These are phyloP conservation scores for Alternaria arborescens DNA, from an alignment of 2,329 filamentous ascomycete genomes.

Conservation along the genomic window DNA sequence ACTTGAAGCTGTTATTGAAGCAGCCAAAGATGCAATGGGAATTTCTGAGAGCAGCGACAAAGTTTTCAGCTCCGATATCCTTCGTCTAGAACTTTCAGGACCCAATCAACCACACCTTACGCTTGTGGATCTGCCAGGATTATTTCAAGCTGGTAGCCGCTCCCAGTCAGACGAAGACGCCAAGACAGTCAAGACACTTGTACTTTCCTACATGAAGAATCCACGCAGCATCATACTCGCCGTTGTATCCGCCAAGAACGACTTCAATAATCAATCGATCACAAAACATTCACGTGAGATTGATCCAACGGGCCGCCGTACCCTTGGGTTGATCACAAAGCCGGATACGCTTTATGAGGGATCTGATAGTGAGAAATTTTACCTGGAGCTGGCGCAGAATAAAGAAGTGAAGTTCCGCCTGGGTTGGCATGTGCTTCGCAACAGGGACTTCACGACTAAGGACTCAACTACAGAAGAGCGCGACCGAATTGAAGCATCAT, in stretches of 20 bases:
- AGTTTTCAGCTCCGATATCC: conserved; percentile 34
- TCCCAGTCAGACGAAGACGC: conserved; percentile 46
- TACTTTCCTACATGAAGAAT: conserved; percentile 64
- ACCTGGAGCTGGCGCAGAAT: conserved; percentile 49
- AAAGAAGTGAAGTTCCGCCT: conserved; percentile 53
- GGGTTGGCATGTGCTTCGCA: conserved; percentile 64
- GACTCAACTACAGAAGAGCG: conserved; percentile 45
- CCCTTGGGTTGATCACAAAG: conserved; percentile 66
- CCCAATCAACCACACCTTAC: conserved; percentile 37
- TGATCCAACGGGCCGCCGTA: conserved; percentile 58
- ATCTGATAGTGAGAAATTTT: conserved; percentile 53
- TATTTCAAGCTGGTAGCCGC: conserved; percentile 47
- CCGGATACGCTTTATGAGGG: conserved; percentile 56
- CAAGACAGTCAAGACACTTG: conserved; percentile 45
- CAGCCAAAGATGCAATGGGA: conserved; percentile 63
- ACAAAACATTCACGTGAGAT: conserved; percentile 59
- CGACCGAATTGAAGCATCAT: conserved; percentile 45
- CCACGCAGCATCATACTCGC: conserved; percentile 68
- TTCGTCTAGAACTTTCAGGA: conserved; percentile 37
- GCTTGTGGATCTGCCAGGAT: conserved; percentile 50
- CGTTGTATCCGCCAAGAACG: conserved; percentile 52
- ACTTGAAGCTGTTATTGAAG: conserved; percentile 47
- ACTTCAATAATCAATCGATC: conserved; percentile 66
- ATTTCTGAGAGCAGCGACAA: conserved; percentile 9
- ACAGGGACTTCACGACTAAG: conserved; percentile 50